Conservation (phyloP, 768 basidiomycete genomes). For the Tephrocybe rancida region DNA sequence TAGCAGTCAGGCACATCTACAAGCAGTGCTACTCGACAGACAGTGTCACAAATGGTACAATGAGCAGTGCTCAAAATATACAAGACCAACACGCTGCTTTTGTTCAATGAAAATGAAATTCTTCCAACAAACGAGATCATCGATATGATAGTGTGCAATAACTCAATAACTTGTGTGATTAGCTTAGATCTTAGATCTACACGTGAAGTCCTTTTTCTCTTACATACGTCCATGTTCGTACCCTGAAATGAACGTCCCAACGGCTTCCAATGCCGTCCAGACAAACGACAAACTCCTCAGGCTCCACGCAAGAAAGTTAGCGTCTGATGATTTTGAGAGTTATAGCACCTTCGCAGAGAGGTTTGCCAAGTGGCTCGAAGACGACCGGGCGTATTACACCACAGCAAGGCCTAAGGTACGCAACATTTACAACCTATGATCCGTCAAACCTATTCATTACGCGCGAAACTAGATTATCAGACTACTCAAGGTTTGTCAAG, state of each 20-base stretch:
- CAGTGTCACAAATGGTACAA: too few relatives aligned
- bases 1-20: too few relatives aligned
- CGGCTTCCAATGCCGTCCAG: slow-evolving; percentile 16
- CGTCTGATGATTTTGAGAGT: slow-evolving; percentile 23
- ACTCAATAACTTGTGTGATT: too few relatives aligned
- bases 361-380: slow-evolving; percentile 45
- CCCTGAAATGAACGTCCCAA: slow-evolving; percentile 8
- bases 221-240: slow-evolving; percentile 5
- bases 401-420: slow-evolving; percentile 51
- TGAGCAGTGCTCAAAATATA: too few relatives aligned
- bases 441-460: slow-evolving; percentile 1
- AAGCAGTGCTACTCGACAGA: too few relatives aligned
- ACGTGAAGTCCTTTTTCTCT: background rate
- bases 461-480: slow-evolving; percentile 43
- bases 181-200: slow-evolving; percentile 15
- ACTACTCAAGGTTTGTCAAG: slow-evolving; percentile 44
- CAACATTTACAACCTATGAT: background rate
- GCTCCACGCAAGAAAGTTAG: slow-evolving; percentile 32
- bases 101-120: too few relatives aligned
- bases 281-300: slow-evolving; percentile 43
- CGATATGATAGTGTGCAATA: too few relatives aligned
- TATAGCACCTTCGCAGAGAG: slow-evolving; percentile 34
- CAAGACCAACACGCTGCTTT: too few relatives aligned
- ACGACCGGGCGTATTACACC: slow-evolving; percentile 54
- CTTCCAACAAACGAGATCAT: too few relatives aligned